Conservation (phyloP, 108 stramenopile species). For the Nannochloropsis oceanica region DNA sequence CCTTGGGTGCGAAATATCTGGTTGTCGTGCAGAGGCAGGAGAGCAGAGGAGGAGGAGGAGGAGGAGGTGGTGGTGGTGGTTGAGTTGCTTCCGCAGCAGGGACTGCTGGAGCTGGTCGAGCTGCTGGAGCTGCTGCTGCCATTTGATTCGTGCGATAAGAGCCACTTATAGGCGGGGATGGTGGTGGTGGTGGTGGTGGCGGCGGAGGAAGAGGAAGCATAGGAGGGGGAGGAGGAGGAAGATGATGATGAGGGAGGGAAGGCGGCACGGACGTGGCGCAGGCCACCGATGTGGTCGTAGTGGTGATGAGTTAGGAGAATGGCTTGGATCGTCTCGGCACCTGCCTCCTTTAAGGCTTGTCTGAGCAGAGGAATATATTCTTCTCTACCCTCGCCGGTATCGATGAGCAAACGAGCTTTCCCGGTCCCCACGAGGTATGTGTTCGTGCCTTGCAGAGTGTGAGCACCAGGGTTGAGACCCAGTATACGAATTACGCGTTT, state of each 20-base stretch:
- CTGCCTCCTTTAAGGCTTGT: constrained; percentile 10
- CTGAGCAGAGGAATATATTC: constrained; percentile 10
- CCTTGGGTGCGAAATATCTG: constrained; percentile 13
- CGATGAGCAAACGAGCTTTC: constrained; percentile 11
- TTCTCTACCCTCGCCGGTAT: constrained; percentile 32
- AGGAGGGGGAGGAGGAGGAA: not conserved
- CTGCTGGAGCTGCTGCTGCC: too few relatives aligned
- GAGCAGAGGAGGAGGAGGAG: too few relatives aligned
- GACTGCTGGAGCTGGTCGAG: too few relatives aligned
- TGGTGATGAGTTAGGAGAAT: constrained; percentile 3
- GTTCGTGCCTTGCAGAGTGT: constrained; percentile 39
- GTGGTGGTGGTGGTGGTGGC: too few relatives aligned
- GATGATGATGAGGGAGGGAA: not conserved
- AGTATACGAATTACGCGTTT: not conserved
- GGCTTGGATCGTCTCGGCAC: constrained; percentile 5
- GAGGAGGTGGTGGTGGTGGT: too few relatives aligned
- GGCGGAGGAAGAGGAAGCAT: not conserved
- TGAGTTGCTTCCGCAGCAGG: too few relatives aligned
- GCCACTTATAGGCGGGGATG: too few relatives aligned
- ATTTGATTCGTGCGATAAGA: too few relatives aligned
- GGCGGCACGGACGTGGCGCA: not conserved
- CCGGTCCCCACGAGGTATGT: constrained; percentile 39
- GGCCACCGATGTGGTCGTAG: too few relatives aligned
- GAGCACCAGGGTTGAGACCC: not conserved
- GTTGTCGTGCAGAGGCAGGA: not conserved